phyloP scores from a whole-genome alignment of 352 stramenopile genomes.

The Pythium apleroticum region DNA sequence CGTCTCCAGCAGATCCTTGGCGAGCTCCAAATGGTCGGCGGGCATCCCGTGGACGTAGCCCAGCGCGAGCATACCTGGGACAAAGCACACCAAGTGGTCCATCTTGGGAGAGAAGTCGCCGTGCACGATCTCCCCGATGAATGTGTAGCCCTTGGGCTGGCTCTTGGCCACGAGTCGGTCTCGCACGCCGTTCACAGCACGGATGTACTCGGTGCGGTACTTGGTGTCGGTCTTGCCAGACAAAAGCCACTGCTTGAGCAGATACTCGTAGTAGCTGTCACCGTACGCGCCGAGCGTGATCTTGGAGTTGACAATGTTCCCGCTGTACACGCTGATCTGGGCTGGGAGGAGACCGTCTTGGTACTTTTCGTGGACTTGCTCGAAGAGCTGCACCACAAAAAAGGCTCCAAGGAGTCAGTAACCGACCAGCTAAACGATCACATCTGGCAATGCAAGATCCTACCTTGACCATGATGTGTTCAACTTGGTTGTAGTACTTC shows the following conservation, averaged over 20 bases:
- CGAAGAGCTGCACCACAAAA: constrained; percentile 36
- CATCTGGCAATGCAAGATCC: no score
- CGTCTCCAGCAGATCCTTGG: constrained; percentile 74
- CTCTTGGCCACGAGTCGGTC: constrained; percentile 52
- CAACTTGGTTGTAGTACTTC: constrained; percentile 67
- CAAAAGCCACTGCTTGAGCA: constrained; percentile 82
- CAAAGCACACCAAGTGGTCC: constrained; percentile 92
- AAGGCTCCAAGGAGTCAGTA: background rate
- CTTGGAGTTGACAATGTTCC: constrained; percentile 44
- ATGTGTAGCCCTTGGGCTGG: constrained; percentile 57
- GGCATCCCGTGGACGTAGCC: constrained; percentile 74
- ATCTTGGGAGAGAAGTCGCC: constrained; percentile 64
- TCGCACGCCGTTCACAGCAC: constrained; percentile 61
- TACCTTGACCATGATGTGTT: constrained; percentile 69
- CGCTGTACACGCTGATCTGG: constrained; percentile 42
- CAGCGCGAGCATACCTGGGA: constrained; percentile 86
- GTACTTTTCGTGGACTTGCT: constrained; percentile 56
- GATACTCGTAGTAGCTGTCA: constrained; percentile 87
- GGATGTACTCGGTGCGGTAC: constrained; percentile 67
- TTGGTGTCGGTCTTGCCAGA: constrained; percentile 75
- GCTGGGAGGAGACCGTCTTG: constrained; percentile 54
- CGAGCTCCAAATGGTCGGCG: constrained; percentile 62
- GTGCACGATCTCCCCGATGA: constrained; percentile 69
- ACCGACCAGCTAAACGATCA: no score
- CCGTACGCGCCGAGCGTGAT: constrained; percentile 74